These are phyloP conservation scores for Pascua sp. DNA, from an alignment of 1,284 basidiomycete species.

Conservation along the genomic window DNA sequence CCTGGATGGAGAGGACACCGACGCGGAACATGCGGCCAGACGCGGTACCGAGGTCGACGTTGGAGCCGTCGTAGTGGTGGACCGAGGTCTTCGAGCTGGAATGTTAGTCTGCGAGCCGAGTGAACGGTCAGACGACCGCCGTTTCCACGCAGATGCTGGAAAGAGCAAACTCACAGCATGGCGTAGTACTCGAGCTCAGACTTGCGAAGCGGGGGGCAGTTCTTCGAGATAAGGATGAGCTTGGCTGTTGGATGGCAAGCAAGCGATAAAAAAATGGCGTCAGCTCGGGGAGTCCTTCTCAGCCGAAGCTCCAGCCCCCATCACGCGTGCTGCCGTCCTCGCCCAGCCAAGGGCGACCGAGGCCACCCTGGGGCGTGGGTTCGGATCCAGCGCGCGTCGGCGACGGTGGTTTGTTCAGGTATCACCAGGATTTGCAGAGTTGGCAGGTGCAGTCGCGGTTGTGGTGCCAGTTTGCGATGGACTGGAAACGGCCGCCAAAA, in stretches of 20 bases:
- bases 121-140: neutral
- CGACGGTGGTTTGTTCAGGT: too few species aligned
- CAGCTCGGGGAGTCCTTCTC: slow-evolving; percentile 85
- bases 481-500: too few species aligned
- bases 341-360: neutral
- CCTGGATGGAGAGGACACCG: slow-evolving; percentile 95
- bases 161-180: slow-evolving; percentile 65
- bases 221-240: slow-evolving; percentile 97
- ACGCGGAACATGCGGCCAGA: slow-evolving; percentile 99
- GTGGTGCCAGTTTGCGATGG: too few species aligned
- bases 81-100: slow-evolving; percentile 82
- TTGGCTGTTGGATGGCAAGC: slow-evolving; percentile 64
- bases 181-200: slow-evolving; percentile 99
- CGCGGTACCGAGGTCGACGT: slow-evolving; percentile 96
- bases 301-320: slow-evolving; percentile 57
- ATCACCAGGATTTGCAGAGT: too few species aligned
- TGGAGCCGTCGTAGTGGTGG: slow-evolving; percentile 94
- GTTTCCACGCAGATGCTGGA: neutral
- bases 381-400: too few species aligned
- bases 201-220: slow-evolving; percentile 98
- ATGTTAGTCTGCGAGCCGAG: neutral
- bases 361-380: too few species aligned
- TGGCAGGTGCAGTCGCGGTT: too few species aligned
- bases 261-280: slow-evolving; percentile 12
- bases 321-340: too few species aligned